Evolutionary conservation across 352 stramenopile species (phyloP).

Genomic region (Pythium scleroteichum): DNA sequence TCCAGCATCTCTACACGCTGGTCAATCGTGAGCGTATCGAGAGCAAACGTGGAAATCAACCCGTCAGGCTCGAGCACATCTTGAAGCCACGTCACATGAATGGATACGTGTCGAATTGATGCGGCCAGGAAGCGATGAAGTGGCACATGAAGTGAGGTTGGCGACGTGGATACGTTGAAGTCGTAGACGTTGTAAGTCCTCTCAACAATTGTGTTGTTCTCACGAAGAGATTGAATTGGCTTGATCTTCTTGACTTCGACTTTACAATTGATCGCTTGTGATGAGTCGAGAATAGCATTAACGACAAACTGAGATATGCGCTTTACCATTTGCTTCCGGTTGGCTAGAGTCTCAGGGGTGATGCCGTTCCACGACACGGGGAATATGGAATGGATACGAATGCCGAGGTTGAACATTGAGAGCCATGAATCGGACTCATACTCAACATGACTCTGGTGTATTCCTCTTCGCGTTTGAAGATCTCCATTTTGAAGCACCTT

Average conservation of each 20-base stretch:
- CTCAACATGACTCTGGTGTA: constrained; percentile 80
- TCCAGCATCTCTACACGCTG: constrained; percentile 69
- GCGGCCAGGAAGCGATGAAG: constrained; percentile 80
- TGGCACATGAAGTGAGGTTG: constrained; percentile 77
- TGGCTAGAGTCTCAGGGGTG: constrained; percentile 37
- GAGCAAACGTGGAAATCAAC: constrained; percentile 56
- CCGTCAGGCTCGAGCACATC: constrained; percentile 46
- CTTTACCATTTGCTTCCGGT: constrained; percentile 31
- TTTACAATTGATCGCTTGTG: constrained; percentile 48
- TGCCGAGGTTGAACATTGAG: constrained; percentile 89
- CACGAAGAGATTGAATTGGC: constrained; percentile 36
- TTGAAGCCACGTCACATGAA: constrained; percentile 56
- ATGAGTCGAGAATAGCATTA: constrained; percentile 44
- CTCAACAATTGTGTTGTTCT: too few species aligned
- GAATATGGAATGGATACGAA: constrained; percentile 85
- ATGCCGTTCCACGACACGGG: constrained; percentile 78
- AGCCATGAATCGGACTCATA: constrained; percentile 89
- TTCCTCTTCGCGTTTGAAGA: constrained; percentile 63
- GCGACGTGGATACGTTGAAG: constrained; percentile 61
- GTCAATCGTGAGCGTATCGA: constrained; percentile 48
- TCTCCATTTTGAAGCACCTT: constrained; percentile 76
- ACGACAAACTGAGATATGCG: constrained; percentile 57
- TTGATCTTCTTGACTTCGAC: constrained; percentile 51
- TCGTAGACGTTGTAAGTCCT: constrained; percentile 43
- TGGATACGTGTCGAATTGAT: constrained; percentile 65